Evolutionary conservation across 202 grass and related monocot genomes (phyloP).

Genomic region (Alloteropsis angusta): DNA sequence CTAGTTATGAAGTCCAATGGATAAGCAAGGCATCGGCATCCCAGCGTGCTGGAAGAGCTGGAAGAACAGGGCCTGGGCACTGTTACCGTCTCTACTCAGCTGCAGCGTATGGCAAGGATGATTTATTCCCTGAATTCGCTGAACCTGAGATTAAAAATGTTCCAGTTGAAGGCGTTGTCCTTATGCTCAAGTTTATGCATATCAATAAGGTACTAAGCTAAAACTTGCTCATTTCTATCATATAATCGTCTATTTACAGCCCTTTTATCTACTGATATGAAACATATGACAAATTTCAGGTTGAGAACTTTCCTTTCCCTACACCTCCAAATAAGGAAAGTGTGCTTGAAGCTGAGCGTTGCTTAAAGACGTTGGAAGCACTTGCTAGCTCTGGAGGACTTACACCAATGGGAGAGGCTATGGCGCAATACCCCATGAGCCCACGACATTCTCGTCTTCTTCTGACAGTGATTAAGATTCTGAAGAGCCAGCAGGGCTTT

Average conservation of each 20-base stretch:
- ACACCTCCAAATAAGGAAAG: conserved; percentile 59
- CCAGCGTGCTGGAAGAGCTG: conserved; percentile 85
- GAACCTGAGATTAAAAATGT: conserved; percentile 78
- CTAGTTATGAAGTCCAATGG: conserved; percentile 82
- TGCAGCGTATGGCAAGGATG: conserved; percentile 86
- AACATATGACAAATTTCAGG: conserved; percentile 40
- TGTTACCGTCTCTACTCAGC: conserved; percentile 88
- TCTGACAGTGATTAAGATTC: conserved; percentile 71
- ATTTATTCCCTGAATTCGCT: conserved; percentile 87
- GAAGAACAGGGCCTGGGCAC: conserved; percentile 87
- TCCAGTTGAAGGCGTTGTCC: conserved; percentile 84
- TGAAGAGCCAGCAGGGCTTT: conserved; percentile 42
- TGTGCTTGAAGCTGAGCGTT: conserved; percentile 73
- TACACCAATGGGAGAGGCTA: conserved; percentile 81
- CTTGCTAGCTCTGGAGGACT: conserved; percentile 38
- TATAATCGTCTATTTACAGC: conserved; percentile 25
- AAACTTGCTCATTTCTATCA: not conserved
- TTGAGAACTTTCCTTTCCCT: conserved; percentile 94
- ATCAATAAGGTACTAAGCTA: conserved; percentile 62
- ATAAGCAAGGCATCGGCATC: conserved; percentile 96
- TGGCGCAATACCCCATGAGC: conserved; percentile 87
- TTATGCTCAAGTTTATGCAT: conserved; percentile 86
- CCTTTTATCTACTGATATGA: not conserved
- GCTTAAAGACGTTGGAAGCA: conserved; percentile 81
- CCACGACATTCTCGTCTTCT: conserved; percentile 87